Conservation (phyloP, 306 rosid species). For the Psophocarpus tetragonolobus region DNA sequence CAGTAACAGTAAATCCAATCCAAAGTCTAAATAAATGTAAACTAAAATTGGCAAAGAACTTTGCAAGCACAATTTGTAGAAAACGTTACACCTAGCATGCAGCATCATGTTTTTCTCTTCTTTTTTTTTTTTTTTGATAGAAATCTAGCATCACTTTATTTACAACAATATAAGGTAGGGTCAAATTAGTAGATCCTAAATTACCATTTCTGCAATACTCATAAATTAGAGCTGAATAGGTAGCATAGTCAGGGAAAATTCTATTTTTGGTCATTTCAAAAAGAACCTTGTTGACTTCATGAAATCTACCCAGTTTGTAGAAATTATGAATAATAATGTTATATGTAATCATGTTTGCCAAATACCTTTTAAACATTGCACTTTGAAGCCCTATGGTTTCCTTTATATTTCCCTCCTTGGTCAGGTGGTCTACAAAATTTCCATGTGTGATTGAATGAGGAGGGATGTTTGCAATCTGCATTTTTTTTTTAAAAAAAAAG, state of each 20-base stretch:
- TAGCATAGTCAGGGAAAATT: conserved; percentile 73
- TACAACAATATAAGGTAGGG: too few species aligned
- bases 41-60: too few species aligned
- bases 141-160: too few species aligned
- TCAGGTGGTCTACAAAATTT: conserved; percentile 73
- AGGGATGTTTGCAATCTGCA: conserved; percentile 46
- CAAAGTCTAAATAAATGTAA: too few species aligned
- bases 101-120: too few species aligned
- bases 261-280: conserved; percentile 65
- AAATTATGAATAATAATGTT: conserved; percentile 84
- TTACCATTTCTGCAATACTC: conserved; percentile 75
- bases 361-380: conserved; percentile 63
- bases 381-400: conserved; percentile 74
- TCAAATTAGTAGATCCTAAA: conserved; percentile 66
- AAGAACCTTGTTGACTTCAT: conserved; percentile 68
- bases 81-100: too few species aligned
- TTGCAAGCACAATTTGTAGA: too few species aligned
- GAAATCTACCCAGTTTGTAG: conserved; percentile 74
- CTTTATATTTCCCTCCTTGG: conserved; percentile 71
- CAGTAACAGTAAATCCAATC: too few species aligned
- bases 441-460: conserved; percentile 81
- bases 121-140: too few species aligned
- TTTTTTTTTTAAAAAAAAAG: conserved; percentile 66
- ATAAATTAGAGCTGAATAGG: conserved; percentile 81
- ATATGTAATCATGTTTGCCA: conserved; percentile 73